Conservation (phyloP, 2,329 filamentous ascomycete species). For the Amauroascus verrucosus region DNA sequence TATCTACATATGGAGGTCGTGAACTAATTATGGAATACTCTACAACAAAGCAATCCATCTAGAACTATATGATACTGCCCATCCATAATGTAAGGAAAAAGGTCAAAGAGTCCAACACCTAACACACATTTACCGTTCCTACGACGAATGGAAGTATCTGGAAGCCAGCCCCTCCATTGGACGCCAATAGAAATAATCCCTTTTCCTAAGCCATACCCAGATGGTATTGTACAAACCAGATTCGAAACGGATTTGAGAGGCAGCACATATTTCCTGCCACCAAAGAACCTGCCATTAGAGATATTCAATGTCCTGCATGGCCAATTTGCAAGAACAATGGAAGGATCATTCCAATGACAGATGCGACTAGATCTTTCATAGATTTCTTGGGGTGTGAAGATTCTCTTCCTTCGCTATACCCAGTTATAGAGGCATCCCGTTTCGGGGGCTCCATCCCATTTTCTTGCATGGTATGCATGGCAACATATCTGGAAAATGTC, state of each 20-base stretch:
- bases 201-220: not conserved
- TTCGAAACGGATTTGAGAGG: not conserved
- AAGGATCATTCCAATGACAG: constrained; percentile 40
- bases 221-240: not conserved
- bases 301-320: constrained; percentile 30
- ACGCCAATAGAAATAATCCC: not conserved
- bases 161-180: not conserved
- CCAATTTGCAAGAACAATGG: constrained; percentile 40
- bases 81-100: not conserved
- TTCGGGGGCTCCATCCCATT: constrained; percentile 28
- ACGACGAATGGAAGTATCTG: too few species aligned
- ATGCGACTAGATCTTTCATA: constrained; percentile 37
- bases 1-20: too few species aligned
- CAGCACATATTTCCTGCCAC: not conserved
- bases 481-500: constrained; percentile 60
- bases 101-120: not conserved
- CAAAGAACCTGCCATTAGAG: not conserved
- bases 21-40: too few species aligned
- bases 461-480: constrained; percentile 97
- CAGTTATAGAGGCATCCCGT: constrained; percentile 31
- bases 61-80: too few species aligned
- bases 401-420: constrained; percentile 35
- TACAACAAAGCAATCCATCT: too few species aligned
- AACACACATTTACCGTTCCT: not conserved
- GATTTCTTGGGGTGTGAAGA: constrained; percentile 30